Conservation (phyloP, 495 filamentous ascomycete genomes). For the Talaromyces stipitatus region DNA sequence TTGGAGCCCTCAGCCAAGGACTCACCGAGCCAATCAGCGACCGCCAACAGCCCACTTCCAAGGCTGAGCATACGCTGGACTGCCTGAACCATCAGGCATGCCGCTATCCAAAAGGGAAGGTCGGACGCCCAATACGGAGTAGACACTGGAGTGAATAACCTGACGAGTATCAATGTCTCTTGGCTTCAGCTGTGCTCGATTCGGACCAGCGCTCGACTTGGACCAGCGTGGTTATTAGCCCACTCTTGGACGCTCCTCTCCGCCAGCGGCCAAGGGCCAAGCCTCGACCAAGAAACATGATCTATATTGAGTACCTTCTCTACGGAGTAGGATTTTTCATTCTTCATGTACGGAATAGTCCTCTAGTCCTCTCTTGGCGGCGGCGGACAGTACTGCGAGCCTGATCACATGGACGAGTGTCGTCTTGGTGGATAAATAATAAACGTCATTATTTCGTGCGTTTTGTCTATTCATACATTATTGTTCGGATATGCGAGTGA, state of each 20-base stretch:
- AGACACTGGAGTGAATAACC: neutral
- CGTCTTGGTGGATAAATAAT: neutral
- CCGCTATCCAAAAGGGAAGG: neutral
- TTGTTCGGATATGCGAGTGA: neutral
- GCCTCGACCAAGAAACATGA: neutral
- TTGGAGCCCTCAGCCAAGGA: conserved; percentile 1
- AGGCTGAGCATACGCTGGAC: neutral
- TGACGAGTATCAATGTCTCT: neutral
- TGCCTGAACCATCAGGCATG: neutral
- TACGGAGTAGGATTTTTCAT: too few species aligned
- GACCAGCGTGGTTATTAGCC: conserved; percentile 1
- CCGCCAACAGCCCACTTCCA: neutral
- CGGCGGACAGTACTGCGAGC: neutral
- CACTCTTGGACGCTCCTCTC: conserved; percentile 4
- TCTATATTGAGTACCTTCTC: neutral
- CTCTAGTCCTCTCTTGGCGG: conserved; percentile 1
- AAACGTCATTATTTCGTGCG: too few species aligned
- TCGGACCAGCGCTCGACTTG: too few species aligned
- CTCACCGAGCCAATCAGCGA: neutral
- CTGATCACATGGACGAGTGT: neutral
- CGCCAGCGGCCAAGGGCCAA: conserved; percentile 3
- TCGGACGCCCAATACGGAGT: neutral
- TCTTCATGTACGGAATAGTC: too few species aligned
- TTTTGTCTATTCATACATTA: too few species aligned
- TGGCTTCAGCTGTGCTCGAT: neutral